phyloP scores from a whole-genome alignment of 495 filamentous ascomycete genomes.

The Xylaria cubensis region DNA sequence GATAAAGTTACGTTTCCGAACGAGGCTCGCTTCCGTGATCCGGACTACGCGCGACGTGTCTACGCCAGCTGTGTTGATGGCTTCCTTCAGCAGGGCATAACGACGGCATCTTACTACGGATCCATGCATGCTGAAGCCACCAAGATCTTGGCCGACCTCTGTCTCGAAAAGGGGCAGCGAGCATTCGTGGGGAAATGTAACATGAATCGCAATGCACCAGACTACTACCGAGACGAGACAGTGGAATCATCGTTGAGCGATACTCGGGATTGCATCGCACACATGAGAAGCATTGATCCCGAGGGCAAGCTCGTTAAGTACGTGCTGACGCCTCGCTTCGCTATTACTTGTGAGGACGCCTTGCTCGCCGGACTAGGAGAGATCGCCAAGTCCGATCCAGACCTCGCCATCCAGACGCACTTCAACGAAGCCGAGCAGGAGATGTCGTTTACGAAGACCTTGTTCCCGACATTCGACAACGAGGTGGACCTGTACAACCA shows the following conservation, averaged over 20 bases:
- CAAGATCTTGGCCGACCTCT: slow-evolving; percentile 64
- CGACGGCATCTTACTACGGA: slow-evolving; percentile 70
- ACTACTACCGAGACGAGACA: slow-evolving; percentile 62
- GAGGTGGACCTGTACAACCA: slow-evolving; percentile 64
- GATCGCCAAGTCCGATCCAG: slow-evolving; percentile 56
- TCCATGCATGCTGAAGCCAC: slow-evolving; percentile 65
- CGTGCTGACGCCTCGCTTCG: slow-evolving; percentile 70
- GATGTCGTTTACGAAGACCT: slow-evolving; percentile 54
- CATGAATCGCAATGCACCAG: slow-evolving; percentile 67
- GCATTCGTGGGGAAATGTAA: slow-evolving; percentile 72
- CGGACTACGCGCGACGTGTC: slow-evolving; percentile 56
- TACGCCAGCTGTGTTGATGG: slow-evolving; percentile 63
- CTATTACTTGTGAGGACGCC: slow-evolving; percentile 61
- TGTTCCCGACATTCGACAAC: slow-evolving; percentile 60
- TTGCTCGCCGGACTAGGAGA: slow-evolving; percentile 60
- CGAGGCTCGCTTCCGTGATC: slow-evolving; percentile 63
- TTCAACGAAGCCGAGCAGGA: slow-evolving; percentile 68
- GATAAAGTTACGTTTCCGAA: slow-evolving; percentile 66
- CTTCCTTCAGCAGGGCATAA: slow-evolving; percentile 67
- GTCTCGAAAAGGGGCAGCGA: slow-evolving; percentile 63
- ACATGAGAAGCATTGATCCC: slow-evolving; percentile 53
- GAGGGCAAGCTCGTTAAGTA: slow-evolving; percentile 56
- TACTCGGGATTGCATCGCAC: slow-evolving; percentile 60
- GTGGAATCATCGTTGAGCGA: slow-evolving; percentile 55
- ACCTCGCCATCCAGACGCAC: slow-evolving; percentile 68